These are phyloP conservation scores for Citrus reticulata DNA, from an alignment of 345 rosid genomes.

Conservation along the genomic window DNA sequence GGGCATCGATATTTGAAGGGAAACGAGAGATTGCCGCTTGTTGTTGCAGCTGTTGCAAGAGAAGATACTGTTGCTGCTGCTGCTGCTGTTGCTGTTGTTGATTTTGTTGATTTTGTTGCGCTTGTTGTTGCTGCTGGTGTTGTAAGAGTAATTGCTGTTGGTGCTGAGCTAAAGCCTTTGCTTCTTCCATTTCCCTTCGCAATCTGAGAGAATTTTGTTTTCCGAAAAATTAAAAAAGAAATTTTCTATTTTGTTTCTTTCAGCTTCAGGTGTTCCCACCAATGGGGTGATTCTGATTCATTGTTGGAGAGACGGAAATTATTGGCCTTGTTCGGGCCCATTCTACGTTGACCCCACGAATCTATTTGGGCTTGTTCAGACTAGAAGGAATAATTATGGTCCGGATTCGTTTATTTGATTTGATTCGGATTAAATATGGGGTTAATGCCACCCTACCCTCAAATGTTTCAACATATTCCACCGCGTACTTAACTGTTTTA, in stretches of 20 bases:
- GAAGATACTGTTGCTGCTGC: conserved; percentile 62
- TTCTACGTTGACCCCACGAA: no score
- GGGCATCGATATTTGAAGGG: conserved; percentile 88
- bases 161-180: conserved; percentile 44
- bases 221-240: no score
- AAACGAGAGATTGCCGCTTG: conserved; percentile 87
- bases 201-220: not conserved
- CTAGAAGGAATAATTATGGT: no score
- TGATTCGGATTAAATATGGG: no score
- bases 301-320: no score
- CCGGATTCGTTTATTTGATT: no score
- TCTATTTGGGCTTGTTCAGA: no score
- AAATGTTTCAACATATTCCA: no score
- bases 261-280: no score
- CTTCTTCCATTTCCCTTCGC: conserved; percentile 47
- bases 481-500: rapidly evolving
- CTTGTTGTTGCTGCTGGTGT: conserved; percentile 36
- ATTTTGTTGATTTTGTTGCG: conserved; percentile 34
- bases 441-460: no score
- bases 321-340: not conserved
- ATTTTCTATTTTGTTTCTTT: no score
- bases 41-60: conserved; percentile 54
- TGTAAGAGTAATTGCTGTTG: conserved; percentile 36
- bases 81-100: conserved; percentile 34
- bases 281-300: no score